Base-by-base conservation (phyloP, 495 filamentous ascomycete species). In the Penicillium desertorum region DNA sequence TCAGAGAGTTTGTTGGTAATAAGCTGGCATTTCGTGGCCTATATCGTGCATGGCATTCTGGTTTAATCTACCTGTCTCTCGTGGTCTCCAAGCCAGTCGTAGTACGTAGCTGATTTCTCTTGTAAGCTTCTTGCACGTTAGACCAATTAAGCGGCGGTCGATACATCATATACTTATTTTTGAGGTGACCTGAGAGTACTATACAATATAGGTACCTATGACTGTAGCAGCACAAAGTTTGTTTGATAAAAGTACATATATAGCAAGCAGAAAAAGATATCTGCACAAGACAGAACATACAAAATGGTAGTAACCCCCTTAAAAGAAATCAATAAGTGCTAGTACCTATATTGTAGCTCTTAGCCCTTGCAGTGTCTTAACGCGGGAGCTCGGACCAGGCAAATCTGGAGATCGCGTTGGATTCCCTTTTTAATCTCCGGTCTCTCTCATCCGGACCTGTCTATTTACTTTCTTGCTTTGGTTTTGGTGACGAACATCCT, bases 391-490 rank as follows among this genome's bases (percentile, higher is more conserved):
- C 72, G 74, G 74, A 66, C 71, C 74, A 73, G 45, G 58, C 59
- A 55, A 69, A 64, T 58, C 60, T 66, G 72, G 63, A 71, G 70
- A 76, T 76, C 74, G 74, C 74, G 74, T 66, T 62, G 58, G 58
- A 67, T 65, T 65, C 62, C 68, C 60, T 51, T 60, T 56, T 57
- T 56, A 58, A 53, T 39, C 46, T 61, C 59, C 52, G n/a, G 19
- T 53, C 48, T 52, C 43, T 42, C 41, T 46, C 50, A 49, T 58
- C 56, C 34, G 46, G 19, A 34, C 44, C 27, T 30, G n/a, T 46
- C 7, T 19, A 29, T 51, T 39, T 9, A 25, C 27, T 54, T 32
- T 20, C 22, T 10, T 17, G 4, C 16, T 47, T 47, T 47, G 16
- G 7, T 20, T 30, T n/a, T 17, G 3, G 11, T n/a, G 7, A 34